These are phyloP conservation scores for Eucalyptus erythrocorys DNA, from an alignment of 345 rosid species.

Conservation along the genomic window DNA sequence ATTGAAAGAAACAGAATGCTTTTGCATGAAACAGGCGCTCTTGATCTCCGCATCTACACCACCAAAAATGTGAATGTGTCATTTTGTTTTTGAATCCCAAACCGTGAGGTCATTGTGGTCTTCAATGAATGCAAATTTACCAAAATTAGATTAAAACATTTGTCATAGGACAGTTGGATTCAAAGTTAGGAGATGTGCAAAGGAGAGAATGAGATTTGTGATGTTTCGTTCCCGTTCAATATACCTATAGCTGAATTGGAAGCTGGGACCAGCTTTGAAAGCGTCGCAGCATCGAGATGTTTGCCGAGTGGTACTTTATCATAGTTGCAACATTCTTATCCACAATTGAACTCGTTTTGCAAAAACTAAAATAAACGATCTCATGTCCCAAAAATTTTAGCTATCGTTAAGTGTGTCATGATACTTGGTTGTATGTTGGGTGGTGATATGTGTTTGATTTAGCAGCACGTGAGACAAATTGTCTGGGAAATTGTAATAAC, in stretches of 20 bases:
- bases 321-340: fast-evolving
- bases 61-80: neutral
- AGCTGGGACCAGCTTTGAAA: fast-evolving
- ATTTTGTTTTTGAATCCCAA: neutral
- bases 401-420: neutral
- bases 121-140: too few relatives aligned
- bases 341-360: too few relatives aligned
- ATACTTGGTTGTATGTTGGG: neutral
- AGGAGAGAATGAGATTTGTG: neutral
- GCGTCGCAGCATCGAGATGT: fast-evolving
- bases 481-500: neutral
- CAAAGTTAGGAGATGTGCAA: neutral
- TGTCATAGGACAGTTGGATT: too few relatives aligned
- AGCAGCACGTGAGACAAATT: neutral
- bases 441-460: neutral
- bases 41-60: neutral
- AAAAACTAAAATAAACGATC: neutral
- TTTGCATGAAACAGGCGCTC: neutral
- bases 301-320: too few relatives aligned
- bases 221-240: fast-evolving
- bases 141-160: too few relatives aligned
- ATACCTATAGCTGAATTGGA: fast-evolving
- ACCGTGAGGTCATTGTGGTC: too few relatives aligned
- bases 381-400: fast-evolving
- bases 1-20: neutral